Base-by-base conservation (phyloP, 805 yeast species). In the Candida vaughaniae region DNA sequence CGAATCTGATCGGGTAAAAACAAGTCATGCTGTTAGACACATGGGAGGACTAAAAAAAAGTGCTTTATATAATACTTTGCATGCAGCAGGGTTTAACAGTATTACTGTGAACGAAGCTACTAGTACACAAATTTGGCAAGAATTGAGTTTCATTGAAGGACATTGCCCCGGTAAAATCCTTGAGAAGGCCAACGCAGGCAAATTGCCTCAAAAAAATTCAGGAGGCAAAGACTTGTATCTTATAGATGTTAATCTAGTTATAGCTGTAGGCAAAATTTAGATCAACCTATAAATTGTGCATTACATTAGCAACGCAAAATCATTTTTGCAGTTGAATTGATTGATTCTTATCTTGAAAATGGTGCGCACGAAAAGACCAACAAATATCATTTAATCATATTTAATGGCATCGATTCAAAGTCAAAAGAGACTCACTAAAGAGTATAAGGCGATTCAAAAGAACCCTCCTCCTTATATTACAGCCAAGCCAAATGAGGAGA, bases 401-500 rank as follows among this genome's bases (percentile, higher is more conserved):
- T n/a, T n/a, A 20, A 67, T 67, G 73, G 70, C 69, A 20, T 53
- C 64, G 14, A 54, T 65, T 36, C 71, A 60, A 47, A 60, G 73
- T 18, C 71, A 64, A 42, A 66, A 60, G 34, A 56, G 82, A 38
- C 75, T 89, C 33, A 77, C 86, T 3, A 82, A 85, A 55, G 97
- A 89, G 64, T 89, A 87, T 60, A 86, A 84, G 57, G 64, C 78
- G 30, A 77, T 93, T 45, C 75, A 75, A 48, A 82, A 78, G 38
- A 82, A 74, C 51, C 96, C 97, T 1, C 87, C 95, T 7, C 96
- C 95, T 5, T 90, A 64, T 54, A 80, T 91, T 30, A 66, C 68
- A 8, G 96, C 97, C 16, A 80, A 83, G 41, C 98, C 98, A 4
- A 78, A 82, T 42, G 98, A 93, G 41, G 71, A 77, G 29, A 89